phyloP scores from a whole-genome alignment of 1,284 basidiomycete genomes.

The Prillingera fragicola region DNA sequence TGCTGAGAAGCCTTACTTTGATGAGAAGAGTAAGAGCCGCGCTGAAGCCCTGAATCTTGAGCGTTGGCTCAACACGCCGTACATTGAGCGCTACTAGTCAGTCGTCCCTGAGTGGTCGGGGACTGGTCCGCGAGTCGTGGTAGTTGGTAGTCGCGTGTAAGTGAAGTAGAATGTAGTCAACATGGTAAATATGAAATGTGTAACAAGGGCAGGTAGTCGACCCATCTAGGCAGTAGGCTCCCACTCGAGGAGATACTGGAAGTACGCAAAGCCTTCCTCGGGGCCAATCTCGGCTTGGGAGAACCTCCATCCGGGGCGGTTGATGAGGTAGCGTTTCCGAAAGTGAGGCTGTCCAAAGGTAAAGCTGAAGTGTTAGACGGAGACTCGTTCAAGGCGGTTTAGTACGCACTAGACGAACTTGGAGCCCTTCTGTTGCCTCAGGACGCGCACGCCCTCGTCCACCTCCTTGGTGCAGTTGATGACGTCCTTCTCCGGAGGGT shows the following conservation, averaged over 20 bases:
- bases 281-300: constrained; percentile 41
- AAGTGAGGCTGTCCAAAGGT: constrained; percentile 92
- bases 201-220: too few species aligned
- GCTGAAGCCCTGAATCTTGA: constrained; percentile 18
- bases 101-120: too few species aligned
- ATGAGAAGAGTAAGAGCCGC: constrained; percentile 20
- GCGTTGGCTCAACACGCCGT: constrained; percentile 16
- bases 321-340: constrained; percentile 60
- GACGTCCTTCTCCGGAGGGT: constrained; percentile 71
- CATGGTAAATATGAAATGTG: too few species aligned
- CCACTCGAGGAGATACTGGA: constrained; percentile 59
- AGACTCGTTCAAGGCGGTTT: background rate
- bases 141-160: too few species aligned
- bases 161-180: too few species aligned
- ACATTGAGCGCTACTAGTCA: constrained; percentile 12
- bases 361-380: constrained; percentile 45
- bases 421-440: constrained; percentile 56
- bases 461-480: constrained; percentile 74
- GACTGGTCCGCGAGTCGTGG: too few species aligned
- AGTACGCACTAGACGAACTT: constrained; percentile 61
- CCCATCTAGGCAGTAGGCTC: constrained; percentile 2
- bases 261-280: constrained; percentile 77
- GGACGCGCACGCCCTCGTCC: constrained; percentile 68
- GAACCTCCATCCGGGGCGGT: constrained; percentile 33
- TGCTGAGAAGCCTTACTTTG: constrained; percentile 36